Percentiles rank a stretch among this genome's conserved stretches.
Evolutionary conservation across 2,329 filamentous ascomycete genomes (phyloP).

Genomic region (Amesomyces nigricolor): DNA sequence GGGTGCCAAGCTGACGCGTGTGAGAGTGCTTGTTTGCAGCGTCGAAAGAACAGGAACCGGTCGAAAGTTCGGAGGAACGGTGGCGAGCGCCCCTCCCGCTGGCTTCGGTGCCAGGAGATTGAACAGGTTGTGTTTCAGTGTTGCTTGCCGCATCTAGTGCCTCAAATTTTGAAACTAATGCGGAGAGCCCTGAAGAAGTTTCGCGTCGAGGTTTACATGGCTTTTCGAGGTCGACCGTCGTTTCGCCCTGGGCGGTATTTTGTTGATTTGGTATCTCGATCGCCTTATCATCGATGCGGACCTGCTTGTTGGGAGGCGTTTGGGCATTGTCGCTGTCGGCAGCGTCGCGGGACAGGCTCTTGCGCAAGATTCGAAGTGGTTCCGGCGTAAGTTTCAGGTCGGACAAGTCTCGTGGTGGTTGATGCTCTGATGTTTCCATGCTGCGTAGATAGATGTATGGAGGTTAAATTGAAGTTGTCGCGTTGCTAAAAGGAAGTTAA

Average conservation of each 20-base stretch:
- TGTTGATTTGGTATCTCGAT: not conserved
- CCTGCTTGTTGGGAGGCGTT: too few species aligned
- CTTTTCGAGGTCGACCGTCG: not conserved
- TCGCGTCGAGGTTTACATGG: not conserved
- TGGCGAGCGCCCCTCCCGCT: too few species aligned
- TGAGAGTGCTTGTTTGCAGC: too few species aligned
- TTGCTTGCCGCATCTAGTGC: conserved; percentile 28
- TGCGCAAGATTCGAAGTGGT: conserved; percentile 19
- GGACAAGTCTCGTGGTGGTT: conserved; percentile 8
- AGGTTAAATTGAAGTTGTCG: not conserved
- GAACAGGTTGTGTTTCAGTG: conserved; percentile 7
- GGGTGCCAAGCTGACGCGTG: too few species aligned
- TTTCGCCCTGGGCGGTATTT: too few species aligned
- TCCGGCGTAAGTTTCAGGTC: conserved; percentile 18
- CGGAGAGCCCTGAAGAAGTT: conserved; percentile 23
- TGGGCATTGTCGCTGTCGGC: not conserved
- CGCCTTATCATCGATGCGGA: not conserved
- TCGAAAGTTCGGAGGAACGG: not conserved
- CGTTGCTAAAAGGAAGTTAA: not conserved
- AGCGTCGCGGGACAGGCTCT: conserved; percentile 10
- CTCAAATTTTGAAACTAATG: conserved; percentile 35
- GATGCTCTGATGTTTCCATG: not conserved
- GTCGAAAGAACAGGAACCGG: not conserved
- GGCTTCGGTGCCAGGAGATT: too few species aligned
- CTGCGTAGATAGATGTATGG: not conserved